Evolutionary conservation across 2,329 filamentous ascomycete genomes (phyloP), one percentile per base, ranked within the genome.

Genomic region (Aspergillus neoniger): DNA sequence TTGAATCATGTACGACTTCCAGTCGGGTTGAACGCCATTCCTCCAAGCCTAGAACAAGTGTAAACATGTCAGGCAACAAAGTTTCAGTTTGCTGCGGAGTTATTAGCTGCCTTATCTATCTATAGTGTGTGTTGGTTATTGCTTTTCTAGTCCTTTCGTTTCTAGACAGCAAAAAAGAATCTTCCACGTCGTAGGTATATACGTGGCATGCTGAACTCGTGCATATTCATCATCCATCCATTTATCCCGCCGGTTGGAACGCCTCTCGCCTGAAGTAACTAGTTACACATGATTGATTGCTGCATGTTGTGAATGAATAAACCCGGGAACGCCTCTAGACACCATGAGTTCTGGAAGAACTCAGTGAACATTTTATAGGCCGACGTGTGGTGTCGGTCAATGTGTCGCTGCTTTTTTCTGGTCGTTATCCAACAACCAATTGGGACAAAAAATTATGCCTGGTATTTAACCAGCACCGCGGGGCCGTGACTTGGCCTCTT

Each of bases 401-500:
- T 9, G 5, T 43, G 21, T 55, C 36, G 28, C 15, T 30, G 25
- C 23, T 44, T 30, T 52, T 57, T 30, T 30, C 17, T 17, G 41
- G 21, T 21, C 17, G 28, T 14, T 44, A 21, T 21, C 10, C 41
- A 21, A 43, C 21, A 12, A 17, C 38, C 52, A 49, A 17, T n/a
- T 28, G 23, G 6, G 25, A 4, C 44, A n/a, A 17, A 25, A 15
- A 4, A 0, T 12, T 32, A 32, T 32, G 23, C 23, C n/a, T 23
- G 41, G 44, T 30, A 15, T n/a, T 55, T 55, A 66, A 36, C 55
- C 62, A 32, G 85, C 81, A 21, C 87, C 89, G 64, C 91, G 87
- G 14, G 94, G 93, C 80, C 94, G 96, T 5, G 89, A 84, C 81
- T 97, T 99, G 21, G 87, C 86, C 65, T 91, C 91, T 67, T 93